Percentiles rank a stretch among this genome's conserved stretches.
These are phyloP conservation scores for Thelonectria rubi DNA, from an alignment of 2,329 filamentous ascomycete genomes.

Conservation along the genomic window DNA sequence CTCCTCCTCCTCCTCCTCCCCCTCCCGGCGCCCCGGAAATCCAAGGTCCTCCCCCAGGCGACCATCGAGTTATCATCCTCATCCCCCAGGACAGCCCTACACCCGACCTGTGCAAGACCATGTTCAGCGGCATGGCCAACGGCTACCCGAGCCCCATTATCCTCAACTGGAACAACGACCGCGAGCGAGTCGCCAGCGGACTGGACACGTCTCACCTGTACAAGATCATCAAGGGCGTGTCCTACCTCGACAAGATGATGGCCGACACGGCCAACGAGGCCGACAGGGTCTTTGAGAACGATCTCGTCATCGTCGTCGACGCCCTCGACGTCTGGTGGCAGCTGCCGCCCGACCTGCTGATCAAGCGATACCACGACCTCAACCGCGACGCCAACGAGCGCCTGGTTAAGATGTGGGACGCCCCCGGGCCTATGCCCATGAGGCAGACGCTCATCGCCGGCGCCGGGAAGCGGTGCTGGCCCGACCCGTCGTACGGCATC, in stretches of 20 bases:
- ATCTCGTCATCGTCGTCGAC: slow-evolving; percentile 40
- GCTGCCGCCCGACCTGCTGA: slow-evolving; percentile 40
- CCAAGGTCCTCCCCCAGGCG: slow-evolving; percentile 5
- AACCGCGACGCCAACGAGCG: slow-evolving; percentile 31
- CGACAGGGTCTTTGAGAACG: slow-evolving; percentile 32
- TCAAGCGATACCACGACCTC: slow-evolving; percentile 39
- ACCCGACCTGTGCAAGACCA: slow-evolving; percentile 41
- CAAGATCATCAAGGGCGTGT: slow-evolving; percentile 41
- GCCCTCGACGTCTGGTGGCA: slow-evolving; percentile 45
- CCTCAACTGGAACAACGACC: slow-evolving; percentile 41
- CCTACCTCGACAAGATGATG: slow-evolving; percentile 36
- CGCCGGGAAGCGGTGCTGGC: slow-evolving; percentile 38
- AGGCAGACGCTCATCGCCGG: slow-evolving; percentile 35
- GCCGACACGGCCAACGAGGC: background rate
- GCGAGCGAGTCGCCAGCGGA: slow-evolving; percentile 16
- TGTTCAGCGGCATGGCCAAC: slow-evolving; percentile 36
- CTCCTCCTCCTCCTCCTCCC: background rate
- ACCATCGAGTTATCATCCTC: slow-evolving; percentile 31
- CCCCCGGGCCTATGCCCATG: slow-evolving; percentile 4
- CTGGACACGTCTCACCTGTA: slow-evolving; percentile 35
- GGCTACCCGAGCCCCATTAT: slow-evolving; percentile 42
- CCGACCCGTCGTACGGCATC: slow-evolving; percentile 3
- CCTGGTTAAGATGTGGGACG: slow-evolving; percentile 19
- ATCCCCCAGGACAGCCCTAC: slow-evolving; percentile 34
- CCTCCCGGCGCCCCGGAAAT: background rate